Evolutionary conservation across 768 basidiomycete species (phyloP), one percentile per base, ranked within the genome.

Genomic region (Tricholoma furcatifolium): DNA sequence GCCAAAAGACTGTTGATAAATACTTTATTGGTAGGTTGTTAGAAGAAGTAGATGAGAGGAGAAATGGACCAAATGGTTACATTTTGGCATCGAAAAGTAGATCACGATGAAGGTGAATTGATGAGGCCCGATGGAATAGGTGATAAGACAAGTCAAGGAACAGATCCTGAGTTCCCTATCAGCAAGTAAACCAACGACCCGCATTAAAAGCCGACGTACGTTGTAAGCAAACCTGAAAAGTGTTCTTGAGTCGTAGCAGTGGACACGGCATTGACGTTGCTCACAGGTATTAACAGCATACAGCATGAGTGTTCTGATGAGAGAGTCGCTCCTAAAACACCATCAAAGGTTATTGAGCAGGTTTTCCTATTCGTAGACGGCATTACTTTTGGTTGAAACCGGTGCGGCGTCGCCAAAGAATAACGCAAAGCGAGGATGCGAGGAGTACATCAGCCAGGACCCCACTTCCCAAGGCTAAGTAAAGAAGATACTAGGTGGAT

Each of bases 71-170:
- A 18, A 35, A 32, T 14, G 35, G 2, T 18, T 48, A 63, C 60
- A 41, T 54, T 61, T 63, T 17, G 36, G 47, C 18, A 59, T 45
- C 27, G 52, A 47, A 31, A 59, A 51, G 36, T 59, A 63, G 17
- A 63, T 61, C 11, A 34, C 59, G 32, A 63, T 41, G 35, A 51
- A 63, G 14, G 53, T 56, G 15, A 59, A 61, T n/a, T 61, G 46
- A 11, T 51, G 21, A 14, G 58, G 56, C 58, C 58, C 55, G 35
- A 59, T 47, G 12, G 59, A 34, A 32, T 57, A 60, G 9, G 56
- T 58, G 24, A 57, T 51, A 18, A 60, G 48, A 21, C 53, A 57
- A 17, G 53, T 50, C 14, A 39, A 14, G 12, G 43, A 47, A 46
- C 46, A 49, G 17, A 58, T 38, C 1, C 59, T 57, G 24, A 21